Conservation (phyloP, 2,329 filamentous ascomycete genomes). For the Nigrograna mackinnonii region DNA sequence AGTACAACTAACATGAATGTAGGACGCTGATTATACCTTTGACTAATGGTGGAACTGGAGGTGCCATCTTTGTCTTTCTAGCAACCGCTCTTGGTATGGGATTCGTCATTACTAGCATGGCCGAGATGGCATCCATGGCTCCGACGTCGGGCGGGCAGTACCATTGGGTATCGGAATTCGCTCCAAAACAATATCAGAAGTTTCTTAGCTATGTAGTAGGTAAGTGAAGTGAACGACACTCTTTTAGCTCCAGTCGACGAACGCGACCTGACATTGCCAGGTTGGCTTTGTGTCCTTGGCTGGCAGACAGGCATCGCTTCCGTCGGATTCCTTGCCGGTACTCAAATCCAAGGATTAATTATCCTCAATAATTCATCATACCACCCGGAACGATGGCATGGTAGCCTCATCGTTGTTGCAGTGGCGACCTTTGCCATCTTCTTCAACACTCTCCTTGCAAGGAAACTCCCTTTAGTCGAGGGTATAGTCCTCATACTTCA, state of each 20-base stretch:
- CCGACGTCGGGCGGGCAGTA: conserved; percentile 21
- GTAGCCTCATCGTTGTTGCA: conserved; percentile 52
- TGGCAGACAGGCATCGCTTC: conserved; percentile 44
- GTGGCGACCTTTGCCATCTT: conserved; percentile 41
- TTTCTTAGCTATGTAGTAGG: conserved; percentile 36
- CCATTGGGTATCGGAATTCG: conserved; percentile 23
- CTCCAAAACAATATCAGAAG: conserved; percentile 28
- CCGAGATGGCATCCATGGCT: conserved; percentile 36
- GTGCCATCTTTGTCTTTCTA: conserved; percentile 38
- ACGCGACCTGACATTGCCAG: conserved; percentile 13
- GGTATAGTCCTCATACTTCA: conserved; percentile 52
- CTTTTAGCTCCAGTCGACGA: not conserved
- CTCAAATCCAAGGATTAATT: conserved; percentile 35
- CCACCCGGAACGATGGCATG: conserved; percentile 50
- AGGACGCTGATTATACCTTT: conserved; percentile 13
- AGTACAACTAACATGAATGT: not conserved
- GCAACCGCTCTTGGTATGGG: conserved; percentile 35
- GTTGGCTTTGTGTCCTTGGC: conserved; percentile 47
- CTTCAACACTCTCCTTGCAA: conserved; percentile 51
- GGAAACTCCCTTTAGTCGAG: conserved; percentile 51
- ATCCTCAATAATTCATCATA: conserved; percentile 45
- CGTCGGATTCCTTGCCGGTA: conserved; percentile 30
- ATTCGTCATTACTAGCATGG: conserved; percentile 30
- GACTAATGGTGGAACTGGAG: conserved; percentile 37
- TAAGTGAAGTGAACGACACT: conserved; percentile 1